Evolutionary conservation across 2,329 filamentous ascomycete species (phyloP).

Genomic region (Dactylonectria estremocensis): DNA sequence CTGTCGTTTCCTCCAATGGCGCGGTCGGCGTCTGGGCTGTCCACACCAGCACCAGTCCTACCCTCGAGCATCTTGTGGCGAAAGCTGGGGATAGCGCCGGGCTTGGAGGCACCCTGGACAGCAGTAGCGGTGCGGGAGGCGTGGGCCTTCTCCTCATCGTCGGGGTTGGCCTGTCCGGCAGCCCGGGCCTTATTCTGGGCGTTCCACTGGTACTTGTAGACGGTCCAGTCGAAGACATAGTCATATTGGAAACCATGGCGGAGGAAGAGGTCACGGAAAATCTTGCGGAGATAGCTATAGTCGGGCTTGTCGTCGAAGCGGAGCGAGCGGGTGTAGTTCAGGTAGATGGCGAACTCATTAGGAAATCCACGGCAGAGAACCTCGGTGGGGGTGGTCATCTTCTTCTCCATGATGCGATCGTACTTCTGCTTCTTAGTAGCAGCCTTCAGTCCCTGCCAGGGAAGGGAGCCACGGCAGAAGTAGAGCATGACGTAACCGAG

Average conservation of each 20-base stretch:
- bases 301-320: slow-evolving; percentile 99
- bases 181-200: slow-evolving; percentile 93
- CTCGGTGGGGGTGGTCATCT: slow-evolving; percentile 99
- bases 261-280: slow-evolving; percentile 99
- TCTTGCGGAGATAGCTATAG: slow-evolving; percentile 99
- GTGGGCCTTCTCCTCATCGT: slow-evolving; percentile 83
- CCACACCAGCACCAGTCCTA: slow-evolving; percentile 69
- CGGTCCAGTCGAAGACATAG: slow-evolving; percentile 99
- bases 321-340: slow-evolving; percentile 98
- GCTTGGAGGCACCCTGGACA: slow-evolving; percentile 76
- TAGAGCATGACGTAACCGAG: slow-evolving; percentile 99
- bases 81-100: slow-evolving; percentile 81
- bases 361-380: slow-evolving; percentile 99
- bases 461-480: slow-evolving; percentile 98
- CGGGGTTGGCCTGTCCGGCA: slow-evolving; percentile 75
- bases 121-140: slow-evolving; percentile 78
- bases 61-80: slow-evolving; percentile 89
- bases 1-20: slow-evolving; percentile 86
- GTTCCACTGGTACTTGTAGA: slow-evolving; percentile 99
- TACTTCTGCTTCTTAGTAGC: slow-evolving; percentile 99
- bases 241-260: slow-evolving; percentile 99
- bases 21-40: slow-evolving; percentile 81
- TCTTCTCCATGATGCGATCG: slow-evolving; percentile 99
- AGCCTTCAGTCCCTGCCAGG: slow-evolving; percentile 98
- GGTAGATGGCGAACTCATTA: slow-evolving; percentile 99